These are phyloP conservation scores for Psidium guajava DNA, from an alignment of 345 rosid genomes.

Conservation along the genomic window DNA sequence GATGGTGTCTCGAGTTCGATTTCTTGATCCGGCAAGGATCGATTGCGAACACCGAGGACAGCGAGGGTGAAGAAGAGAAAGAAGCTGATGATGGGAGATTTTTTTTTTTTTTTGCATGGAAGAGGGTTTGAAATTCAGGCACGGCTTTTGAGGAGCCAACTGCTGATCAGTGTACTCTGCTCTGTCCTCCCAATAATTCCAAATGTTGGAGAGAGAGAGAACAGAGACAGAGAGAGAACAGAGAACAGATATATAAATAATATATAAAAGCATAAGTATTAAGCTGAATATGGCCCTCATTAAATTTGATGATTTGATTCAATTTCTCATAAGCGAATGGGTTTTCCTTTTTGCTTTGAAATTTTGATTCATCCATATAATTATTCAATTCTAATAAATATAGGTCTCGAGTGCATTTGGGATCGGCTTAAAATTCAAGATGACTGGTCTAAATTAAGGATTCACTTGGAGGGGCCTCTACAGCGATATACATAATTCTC, in stretches of 20 bases:
- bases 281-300: background rate
- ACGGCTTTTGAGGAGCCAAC: constrained; percentile 19
- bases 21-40: background rate
- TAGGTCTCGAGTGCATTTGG: background rate
- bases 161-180: background rate
- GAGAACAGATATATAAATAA: background rate
- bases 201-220: background rate
- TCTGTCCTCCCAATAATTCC: background rate
- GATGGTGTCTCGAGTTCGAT: background rate
- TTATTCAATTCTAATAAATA: background rate
- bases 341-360: background rate
- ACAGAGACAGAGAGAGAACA: background rate
- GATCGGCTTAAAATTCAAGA: too few relatives aligned
- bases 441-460: too few relatives aligned
- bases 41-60: background rate
- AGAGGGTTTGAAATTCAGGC: constrained; percentile 3
- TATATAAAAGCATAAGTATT: background rate
- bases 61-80: background rate
- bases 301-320: background rate
- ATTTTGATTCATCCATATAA: background rate
- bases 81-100: background rate
- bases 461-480: too few relatives aligned
- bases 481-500: too few relatives aligned
- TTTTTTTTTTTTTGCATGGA: background rate
- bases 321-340: background rate